Evolutionary conservation across 108 stramenopile genomes (phyloP).

Genomic region (Fragilaria radians): DNA sequence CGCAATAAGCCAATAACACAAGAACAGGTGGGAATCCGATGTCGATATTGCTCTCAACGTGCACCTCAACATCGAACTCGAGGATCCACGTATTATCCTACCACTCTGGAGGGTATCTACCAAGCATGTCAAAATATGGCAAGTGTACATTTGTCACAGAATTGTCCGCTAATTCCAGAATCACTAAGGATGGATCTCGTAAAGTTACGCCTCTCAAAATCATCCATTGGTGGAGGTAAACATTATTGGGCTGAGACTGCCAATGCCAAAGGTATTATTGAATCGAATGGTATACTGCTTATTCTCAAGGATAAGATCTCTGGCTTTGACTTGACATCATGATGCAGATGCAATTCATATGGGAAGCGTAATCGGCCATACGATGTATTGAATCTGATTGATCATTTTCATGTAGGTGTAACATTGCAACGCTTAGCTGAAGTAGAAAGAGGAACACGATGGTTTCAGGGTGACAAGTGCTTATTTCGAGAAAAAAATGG

Average conservation of each 20-base stretch:
- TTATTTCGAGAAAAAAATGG: too few species aligned
- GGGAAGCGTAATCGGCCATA: too few species aligned
- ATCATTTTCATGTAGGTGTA: too few species aligned
- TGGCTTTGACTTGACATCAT: too few species aligned
- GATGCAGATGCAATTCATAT: too few species aligned
- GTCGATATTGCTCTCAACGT: constrained; percentile 30
- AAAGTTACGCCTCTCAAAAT: constrained; percentile 7
- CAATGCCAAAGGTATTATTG: constrained; percentile 15
- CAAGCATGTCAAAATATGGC: constrained; percentile 46
- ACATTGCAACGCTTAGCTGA: too few species aligned
- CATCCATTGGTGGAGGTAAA: constrained; percentile 24
- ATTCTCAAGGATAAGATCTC: neutral
- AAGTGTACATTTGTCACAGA: constrained; percentile 22
- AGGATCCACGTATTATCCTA: constrained; percentile 39
- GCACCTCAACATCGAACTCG: constrained; percentile 17
- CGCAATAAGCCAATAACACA: constrained; percentile 33
- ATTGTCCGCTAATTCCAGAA: constrained; percentile 25
- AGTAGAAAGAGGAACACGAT: too few species aligned
- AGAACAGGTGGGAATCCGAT: constrained; percentile 47
- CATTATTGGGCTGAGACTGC: constrained; percentile 34
- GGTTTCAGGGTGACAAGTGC: too few species aligned
- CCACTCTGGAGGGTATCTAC: constrained; percentile 30
- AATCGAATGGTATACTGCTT: constrained; percentile 8
- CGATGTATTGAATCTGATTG: too few species aligned
- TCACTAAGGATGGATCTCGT: neutral